Conservation (phyloP, 495 filamentous ascomycete species). For the Pyrenopolyporus hunteri region DNA sequence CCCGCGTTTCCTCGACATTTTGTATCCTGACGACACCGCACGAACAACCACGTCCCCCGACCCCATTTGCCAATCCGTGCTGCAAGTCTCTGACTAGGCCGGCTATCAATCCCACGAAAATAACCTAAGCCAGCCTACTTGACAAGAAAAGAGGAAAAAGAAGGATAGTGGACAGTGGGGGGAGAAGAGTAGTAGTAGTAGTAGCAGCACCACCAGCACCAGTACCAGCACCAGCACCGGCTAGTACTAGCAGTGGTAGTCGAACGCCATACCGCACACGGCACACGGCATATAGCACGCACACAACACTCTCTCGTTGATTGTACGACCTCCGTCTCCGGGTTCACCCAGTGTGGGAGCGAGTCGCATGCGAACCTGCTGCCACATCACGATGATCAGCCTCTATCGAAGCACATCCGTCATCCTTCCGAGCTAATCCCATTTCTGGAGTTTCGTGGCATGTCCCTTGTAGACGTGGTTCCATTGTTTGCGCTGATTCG, state of each 20-base stretch:
- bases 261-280: constrained; percentile 1
- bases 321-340: constrained; percentile 15
- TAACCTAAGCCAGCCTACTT: constrained; percentile 5
- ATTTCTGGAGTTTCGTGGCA: constrained; percentile 39
- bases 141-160: constrained; percentile 1
- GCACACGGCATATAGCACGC: too few species aligned
- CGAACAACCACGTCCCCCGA: constrained; percentile 19
- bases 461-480: constrained; percentile 41
- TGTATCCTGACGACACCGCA: constrained; percentile 28
- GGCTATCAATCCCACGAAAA: constrained; percentile 13
- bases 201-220: too few species aligned
- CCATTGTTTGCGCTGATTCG: constrained; percentile 38
- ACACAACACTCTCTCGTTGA: constrained; percentile 11
- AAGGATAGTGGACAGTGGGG: constrained; percentile 16
- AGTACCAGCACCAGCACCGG: too few species aligned
- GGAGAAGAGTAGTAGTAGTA: not conserved
- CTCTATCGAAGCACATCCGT: constrained; percentile 31
- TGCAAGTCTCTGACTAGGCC: constrained; percentile 22
- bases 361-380: constrained; percentile 39
- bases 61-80: constrained; percentile 32
- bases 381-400: constrained; percentile 44
- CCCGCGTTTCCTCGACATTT: constrained; percentile 34
- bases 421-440: constrained; percentile 42
- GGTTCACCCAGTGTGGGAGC: constrained; percentile 18
- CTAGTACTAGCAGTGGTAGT: too few species aligned